Base-by-base conservation (phyloP, 1,284 basidiomycete genomes). In the Malassezia psittaci region DNA sequence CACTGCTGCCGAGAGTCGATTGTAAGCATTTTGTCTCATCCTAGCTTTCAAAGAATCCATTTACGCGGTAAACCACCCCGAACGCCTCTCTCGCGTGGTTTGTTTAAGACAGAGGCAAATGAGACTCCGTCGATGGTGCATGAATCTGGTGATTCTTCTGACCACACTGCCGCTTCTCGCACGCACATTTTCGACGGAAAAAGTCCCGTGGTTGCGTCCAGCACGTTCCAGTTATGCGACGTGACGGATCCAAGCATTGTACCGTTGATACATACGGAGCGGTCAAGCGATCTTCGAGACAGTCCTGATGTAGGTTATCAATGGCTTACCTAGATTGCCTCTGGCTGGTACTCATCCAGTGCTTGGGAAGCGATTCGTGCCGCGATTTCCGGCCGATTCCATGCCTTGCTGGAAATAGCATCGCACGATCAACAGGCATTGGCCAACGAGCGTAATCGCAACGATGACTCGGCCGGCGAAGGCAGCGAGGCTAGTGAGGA, bases 211-310 rank as follows among this genome's bases (percentile, higher is more conserved):
- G 51, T 85, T 60, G 85, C 89, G 73, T 84, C 86, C 0, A 88
- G 88, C 6, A 86, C 89, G 16, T 98, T 89, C 75, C 91, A 96
- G 75, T 79, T 98, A 6, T 87, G 87, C 74, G 93, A 98, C 74
- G 87, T 98, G 58, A 77, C 79, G 10, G 94, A 96, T 72, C 83
- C 84, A 0, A 83, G 89, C 13, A 62, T 67, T 33, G 44, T 39
- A 29, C 60, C 64, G 1, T 63, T 56, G 15, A 68, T 73, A 40
- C 51, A 53, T 19, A 45, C 53, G 8, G 12, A 38, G 4, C 59
- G 62, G 9, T 45, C 50, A 1, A 12, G 9, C 7, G 43, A 55
- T 35, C 32, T 66, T 2, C 44, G 41, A 1, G 34, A 38, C 2
- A 24, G n/a, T n/a, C 50, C 58, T 6, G 50, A 60, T 42, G 54